Evolutionary conservation across 75 land plant genomes (phyloP), one percentile per base, ranked within the genome.

Genomic region (Selaginella moellendorffii): DNA sequence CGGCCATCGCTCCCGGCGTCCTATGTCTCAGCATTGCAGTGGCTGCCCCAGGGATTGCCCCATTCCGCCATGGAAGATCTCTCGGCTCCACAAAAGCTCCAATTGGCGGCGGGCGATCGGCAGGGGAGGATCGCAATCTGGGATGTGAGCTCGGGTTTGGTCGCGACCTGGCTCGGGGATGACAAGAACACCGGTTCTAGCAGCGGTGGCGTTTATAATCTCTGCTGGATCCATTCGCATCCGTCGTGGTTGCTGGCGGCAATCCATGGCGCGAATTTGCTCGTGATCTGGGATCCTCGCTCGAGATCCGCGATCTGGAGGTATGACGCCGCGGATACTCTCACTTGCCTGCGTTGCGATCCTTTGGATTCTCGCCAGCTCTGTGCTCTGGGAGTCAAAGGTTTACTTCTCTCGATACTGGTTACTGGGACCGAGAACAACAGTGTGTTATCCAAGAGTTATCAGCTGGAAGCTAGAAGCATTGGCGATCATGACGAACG

Each of bases 61-160:
- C 74, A 72, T 19, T 82, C 81, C 61, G 77, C 79, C 52, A 67
- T 71, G 59, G 66, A 69, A 46, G 85, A 85, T 14, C 69, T 68
- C 26, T 31, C 30, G 2, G 72, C 83, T 27, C 62, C 67, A n/a
- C 72, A 78, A 9, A 84, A 81, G 64, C 78, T 93, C 65, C 80
- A 69, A n/a, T 71, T 93, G 18, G 90, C 98, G 19, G 96, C 73
- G 27, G 98, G 85, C 5, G 98, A 93, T 66, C 86, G 96, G 62
- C 98, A 93, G 53, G 98, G 98, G 24, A 80, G 98, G 51, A 77
- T 93, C 63, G 76, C 87, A 30, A 65, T 93, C 29, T 69, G 83
- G 72, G 96, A 93, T 66, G 70, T 84, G 63, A 73, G 83, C 8
- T 72, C 74, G 9, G 69, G 79, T 0, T 68, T 70, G 17, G 65